Percentiles rank a stretch among this genome's conserved stretches.
These are phyloP conservation scores for Mortierella polycephala DNA, from an alignment of 371 early-diverging fungal genomes.

Conservation along the genomic window DNA sequence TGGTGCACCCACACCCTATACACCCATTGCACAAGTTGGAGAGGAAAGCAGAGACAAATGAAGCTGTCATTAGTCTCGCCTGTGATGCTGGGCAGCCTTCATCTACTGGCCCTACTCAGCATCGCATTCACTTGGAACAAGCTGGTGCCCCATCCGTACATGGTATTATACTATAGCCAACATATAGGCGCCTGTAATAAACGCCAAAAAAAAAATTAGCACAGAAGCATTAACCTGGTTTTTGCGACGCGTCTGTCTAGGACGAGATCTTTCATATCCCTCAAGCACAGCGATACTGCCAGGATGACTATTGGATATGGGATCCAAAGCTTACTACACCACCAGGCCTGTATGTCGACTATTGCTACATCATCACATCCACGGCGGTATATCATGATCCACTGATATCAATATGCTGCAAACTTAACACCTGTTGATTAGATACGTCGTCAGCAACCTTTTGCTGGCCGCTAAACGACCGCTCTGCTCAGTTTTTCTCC, in stretches of 20 bases:
- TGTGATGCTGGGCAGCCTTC: constrained; percentile 17
- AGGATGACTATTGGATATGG: constrained; percentile 76
- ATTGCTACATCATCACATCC: background rate
- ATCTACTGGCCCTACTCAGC: constrained; percentile 26
- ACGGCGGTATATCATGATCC: background rate
- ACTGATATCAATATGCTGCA: background rate
- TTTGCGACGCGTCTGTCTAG: background rate
- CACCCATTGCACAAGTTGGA: too few species aligned
- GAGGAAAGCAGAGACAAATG: background rate
- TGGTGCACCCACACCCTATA: too few species aligned
- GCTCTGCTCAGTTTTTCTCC: constrained; percentile 60
- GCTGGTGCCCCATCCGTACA: constrained; percentile 34
- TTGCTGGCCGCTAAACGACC: constrained; percentile 22
- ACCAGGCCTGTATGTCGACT: constrained; percentile 87
- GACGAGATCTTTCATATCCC: constrained; percentile 91
- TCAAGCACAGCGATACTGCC: constrained; percentile 90
- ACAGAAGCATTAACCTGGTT: background rate
- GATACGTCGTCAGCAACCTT: constrained; percentile 62
- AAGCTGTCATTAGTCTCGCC: too few species aligned
- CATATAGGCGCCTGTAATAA: background rate
- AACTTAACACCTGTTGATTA: constrained; percentile 8
- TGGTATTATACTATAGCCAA: constrained; percentile 13
- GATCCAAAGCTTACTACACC: constrained; percentile 97
- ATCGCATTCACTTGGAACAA: constrained; percentile 26
- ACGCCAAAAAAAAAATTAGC: background rate